Evolutionary conservation across 2,329 filamentous ascomycete species (phyloP).

Genomic region (Colletotrichum phormii): DNA sequence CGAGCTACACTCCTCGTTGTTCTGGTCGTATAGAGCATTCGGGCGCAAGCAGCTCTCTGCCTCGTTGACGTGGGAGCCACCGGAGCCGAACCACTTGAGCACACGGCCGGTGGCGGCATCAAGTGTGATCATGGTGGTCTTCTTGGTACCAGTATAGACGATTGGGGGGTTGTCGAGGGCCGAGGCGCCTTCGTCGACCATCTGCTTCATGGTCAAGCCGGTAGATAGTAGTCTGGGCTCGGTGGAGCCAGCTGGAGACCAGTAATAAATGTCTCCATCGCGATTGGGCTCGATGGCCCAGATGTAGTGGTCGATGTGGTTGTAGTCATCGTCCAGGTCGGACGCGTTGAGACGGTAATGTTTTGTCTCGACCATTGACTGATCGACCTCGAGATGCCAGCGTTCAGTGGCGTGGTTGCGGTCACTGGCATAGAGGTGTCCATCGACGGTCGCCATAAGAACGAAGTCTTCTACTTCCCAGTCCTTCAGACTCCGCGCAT

Average conservation of each 20-base stretch:
- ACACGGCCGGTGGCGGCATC: slow-evolving; percentile 88
- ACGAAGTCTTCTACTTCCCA: slow-evolving; percentile 99
- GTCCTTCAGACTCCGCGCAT: slow-evolving; percentile 97
- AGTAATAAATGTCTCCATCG: slow-evolving; percentile 88
- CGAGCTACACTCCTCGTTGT: slow-evolving; percentile 81
- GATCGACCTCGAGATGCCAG: slow-evolving; percentile 87
- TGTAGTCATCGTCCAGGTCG: slow-evolving; percentile 67
- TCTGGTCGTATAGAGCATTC: slow-evolving; percentile 73
- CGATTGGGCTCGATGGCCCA: slow-evolving; percentile 96
- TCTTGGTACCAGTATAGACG: slow-evolving; percentile 92
- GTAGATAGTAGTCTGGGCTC: slow-evolving; percentile 72
- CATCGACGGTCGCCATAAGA: slow-evolving; percentile 99
- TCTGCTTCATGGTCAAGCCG: slow-evolving; percentile 82
- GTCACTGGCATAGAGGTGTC: slow-evolving; percentile 92
- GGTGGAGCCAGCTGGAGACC: slow-evolving; percentile 72
- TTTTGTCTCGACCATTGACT: slow-evolving; percentile 90
- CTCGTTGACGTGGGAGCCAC: slow-evolving; percentile 74
- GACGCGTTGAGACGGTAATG: slow-evolving; percentile 81
- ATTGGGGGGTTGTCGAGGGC: slow-evolving; percentile 80
- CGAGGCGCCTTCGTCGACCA: slow-evolving; percentile 86
- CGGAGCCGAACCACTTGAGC: slow-evolving; percentile 84
- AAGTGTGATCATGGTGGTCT: slow-evolving; percentile 88
- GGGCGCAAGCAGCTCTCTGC: slow-evolving; percentile 81
- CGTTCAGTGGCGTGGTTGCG: slow-evolving; percentile 84
- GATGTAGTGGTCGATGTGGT: slow-evolving; percentile 83